Evolutionary conservation across 1,284 basidiomycete species (phyloP).

Genomic region (Volvariella volvacea): DNA sequence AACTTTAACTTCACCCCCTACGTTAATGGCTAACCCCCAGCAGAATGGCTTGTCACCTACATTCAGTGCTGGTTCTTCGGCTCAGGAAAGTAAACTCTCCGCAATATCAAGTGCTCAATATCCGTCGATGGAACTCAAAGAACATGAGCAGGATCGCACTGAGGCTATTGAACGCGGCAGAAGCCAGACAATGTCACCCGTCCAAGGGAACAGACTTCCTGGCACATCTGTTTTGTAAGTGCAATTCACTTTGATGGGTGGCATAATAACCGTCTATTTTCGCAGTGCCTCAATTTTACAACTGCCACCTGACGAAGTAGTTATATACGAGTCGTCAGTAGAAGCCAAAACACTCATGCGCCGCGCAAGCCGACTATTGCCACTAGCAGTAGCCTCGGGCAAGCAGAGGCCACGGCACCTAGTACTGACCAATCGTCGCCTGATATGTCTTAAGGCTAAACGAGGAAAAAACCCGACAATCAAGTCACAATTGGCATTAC

Average conservation of each 20-base stretch:
- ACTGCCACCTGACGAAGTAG: slow-evolving; percentile 34
- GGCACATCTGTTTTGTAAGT: slow-evolving; percentile 30
- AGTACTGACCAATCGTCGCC: slow-evolving; percentile 49
- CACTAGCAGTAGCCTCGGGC: slow-evolving; percentile 43
- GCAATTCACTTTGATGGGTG: slow-evolving; percentile 2
- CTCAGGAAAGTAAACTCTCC: too few species aligned
- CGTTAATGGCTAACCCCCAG: too few species aligned
- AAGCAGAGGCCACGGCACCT: slow-evolving; percentile 50
- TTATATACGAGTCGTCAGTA: slow-evolving; percentile 46
- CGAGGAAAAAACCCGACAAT: slow-evolving; percentile 30
- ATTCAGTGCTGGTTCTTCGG: too few species aligned
- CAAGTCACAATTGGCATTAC: slow-evolving; percentile 44
- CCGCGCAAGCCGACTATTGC: slow-evolving; percentile 54
- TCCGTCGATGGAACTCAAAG: too few species aligned
- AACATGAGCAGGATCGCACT: slow-evolving; percentile 1
- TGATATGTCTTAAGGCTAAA: slow-evolving; percentile 51
- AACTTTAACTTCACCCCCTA: not conserved
- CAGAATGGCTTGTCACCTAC: too few species aligned
- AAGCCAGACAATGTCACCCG: slow-evolving; percentile 46
- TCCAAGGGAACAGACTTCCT: slow-evolving; percentile 40
- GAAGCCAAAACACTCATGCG: slow-evolving; percentile 49
- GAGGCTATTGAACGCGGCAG: slow-evolving; percentile 36
- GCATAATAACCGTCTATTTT: not conserved
- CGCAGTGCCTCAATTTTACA: slow-evolving; percentile 35
- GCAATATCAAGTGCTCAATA: too few species aligned